These are phyloP conservation scores for Poa annua DNA, from an alignment of 176 grass and related monocot genomes.

Conservation along the genomic window DNA sequence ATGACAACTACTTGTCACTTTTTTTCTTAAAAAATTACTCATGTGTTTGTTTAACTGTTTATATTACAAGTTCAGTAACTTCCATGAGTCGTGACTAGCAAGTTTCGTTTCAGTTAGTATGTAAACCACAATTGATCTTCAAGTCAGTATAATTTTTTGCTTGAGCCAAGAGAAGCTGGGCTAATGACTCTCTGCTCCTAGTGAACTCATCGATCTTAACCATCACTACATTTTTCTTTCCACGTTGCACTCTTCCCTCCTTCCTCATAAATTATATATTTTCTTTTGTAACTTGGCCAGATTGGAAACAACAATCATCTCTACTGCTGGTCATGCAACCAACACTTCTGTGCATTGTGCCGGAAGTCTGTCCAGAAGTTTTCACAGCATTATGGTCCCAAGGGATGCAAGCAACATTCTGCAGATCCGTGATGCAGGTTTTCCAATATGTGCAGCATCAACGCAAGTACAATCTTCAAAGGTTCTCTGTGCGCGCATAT, in stretches of 20 bases:
- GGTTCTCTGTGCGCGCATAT: slow-evolving; percentile 9
- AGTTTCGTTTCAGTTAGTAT: background rate
- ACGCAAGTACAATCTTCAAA: background rate
- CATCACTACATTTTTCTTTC: background rate
- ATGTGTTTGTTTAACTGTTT: background rate
- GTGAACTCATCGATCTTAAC: background rate
- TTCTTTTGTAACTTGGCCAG: slow-evolving; percentile 51
- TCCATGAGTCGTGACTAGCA: background rate
- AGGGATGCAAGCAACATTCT: slow-evolving; percentile 80
- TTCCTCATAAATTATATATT: slow-evolving; percentile 19
- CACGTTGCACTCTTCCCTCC: background rate
- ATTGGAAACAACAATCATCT: slow-evolving; percentile 77
- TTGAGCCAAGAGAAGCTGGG: slow-evolving; percentile 8
- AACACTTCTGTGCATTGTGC: slow-evolving; percentile 74
- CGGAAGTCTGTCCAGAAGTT: slow-evolving; percentile 60
- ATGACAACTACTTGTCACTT: slow-evolving; percentile 13
- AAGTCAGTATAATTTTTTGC: background rate
- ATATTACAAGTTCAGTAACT: background rate
- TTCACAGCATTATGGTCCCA: slow-evolving; percentile 67
- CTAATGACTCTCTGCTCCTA: background rate
- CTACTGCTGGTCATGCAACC: slow-evolving; percentile 79
- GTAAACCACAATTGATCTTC: slow-evolving; percentile 8
- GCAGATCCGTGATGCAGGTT: slow-evolving; percentile 46
- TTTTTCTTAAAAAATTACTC: background rate
- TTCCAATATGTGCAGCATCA: slow-evolving; percentile 3